Base-by-base conservation (phyloP, 2,329 filamentous ascomycete genomes). In the Trichoderma lentiforme region DNA sequence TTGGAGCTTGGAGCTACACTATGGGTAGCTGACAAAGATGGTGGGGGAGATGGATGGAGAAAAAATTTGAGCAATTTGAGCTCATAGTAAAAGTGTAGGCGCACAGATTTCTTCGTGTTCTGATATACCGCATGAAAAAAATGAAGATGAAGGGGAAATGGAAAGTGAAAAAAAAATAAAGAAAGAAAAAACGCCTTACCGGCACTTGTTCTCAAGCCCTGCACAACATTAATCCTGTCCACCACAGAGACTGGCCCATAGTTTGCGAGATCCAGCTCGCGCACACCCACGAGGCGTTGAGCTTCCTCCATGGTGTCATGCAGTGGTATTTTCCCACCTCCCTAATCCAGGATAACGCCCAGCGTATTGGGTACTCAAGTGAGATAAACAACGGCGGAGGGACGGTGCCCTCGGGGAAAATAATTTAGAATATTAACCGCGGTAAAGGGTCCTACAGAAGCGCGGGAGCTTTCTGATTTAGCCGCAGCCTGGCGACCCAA, bases 201-300 rank as follows among this genome's bases (percentile, higher is more conserved):
- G 78, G 88, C 85, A 78, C 88, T 89, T 73, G 87, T 88, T 77
- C 86, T 88, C 69, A 90, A 81, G 36, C 84, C 88, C 3, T 88
- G 88, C 56, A 90, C 84, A 53, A 85, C 82, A 78, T 86, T 88
- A 80, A 89, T 84, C 75, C 83, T 84, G 78, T 88, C 85, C 70
- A 84, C 84, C 74, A 89, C 83, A 64, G 85, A 84, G 74, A 82
- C 84, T 58, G 83, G 80, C 71, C 84, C 81, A 73, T 82, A 85
- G 70, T 82, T 80, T 74, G 84, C 84, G 76, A 88, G 78, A 76
- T 88, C 83, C 74, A 87, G 83, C 82, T 87, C 85, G 75, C 83
- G 81, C 76, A 86, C 80, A 72, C 68, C 56, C 39, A 71, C 72
- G 26, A 73, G 66, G 34, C 62, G 69, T 24, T 67, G 68, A 63